Percentiles rank a stretch among this genome's conserved stretches.
Conservation (phyloP, 2,329 filamentous ascomycete genomes). For the Aspergillus uvarum region DNA sequence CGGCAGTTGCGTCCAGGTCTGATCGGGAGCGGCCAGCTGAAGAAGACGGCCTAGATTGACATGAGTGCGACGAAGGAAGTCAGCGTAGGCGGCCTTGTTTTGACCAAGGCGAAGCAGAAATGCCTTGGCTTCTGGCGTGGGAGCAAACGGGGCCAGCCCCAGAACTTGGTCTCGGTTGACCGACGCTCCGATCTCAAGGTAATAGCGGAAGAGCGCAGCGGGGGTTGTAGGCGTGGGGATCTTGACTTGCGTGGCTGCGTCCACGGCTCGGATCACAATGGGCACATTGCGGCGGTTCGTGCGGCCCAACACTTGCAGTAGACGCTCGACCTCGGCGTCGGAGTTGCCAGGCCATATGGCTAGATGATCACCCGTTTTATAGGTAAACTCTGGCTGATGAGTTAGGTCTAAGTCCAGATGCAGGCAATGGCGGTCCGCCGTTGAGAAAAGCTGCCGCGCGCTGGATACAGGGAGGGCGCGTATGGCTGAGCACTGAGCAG, state of each 20-base stretch:
- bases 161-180: slow-evolving; percentile 89
- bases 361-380: slow-evolving; percentile 90
- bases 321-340: slow-evolving; percentile 78
- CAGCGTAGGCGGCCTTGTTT: slow-evolving; percentile 83
- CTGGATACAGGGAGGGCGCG: slow-evolving; percentile 80
- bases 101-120: slow-evolving; percentile 78
- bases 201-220: slow-evolving; percentile 80
- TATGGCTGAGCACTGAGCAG: slow-evolving; percentile 69
- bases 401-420: slow-evolving; percentile 87
- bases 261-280: slow-evolving; percentile 56
- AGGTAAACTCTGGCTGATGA: slow-evolving; percentile 73
- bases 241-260: slow-evolving; percentile 76
- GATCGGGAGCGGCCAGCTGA: slow-evolving; percentile 63
- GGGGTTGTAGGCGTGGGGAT: slow-evolving; percentile 88
- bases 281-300: slow-evolving; percentile 27
- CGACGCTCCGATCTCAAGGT: slow-evolving; percentile 87
- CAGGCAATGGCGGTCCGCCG: slow-evolving; percentile 79
- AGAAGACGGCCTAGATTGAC: slow-evolving; percentile 58
- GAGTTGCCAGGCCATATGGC: slow-evolving; percentile 90
- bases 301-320: slow-evolving; percentile 71
- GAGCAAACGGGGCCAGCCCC: slow-evolving; percentile 77
- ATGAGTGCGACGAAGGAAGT: slow-evolving; percentile 70
- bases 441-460: slow-evolving; percentile 76
- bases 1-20: slow-evolving; percentile 74
- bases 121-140: slow-evolving; percentile 72